phyloP scores from a whole-genome alignment of 2,329 filamentous ascomycete genomes.

The Fusarium transvaalense region DNA sequence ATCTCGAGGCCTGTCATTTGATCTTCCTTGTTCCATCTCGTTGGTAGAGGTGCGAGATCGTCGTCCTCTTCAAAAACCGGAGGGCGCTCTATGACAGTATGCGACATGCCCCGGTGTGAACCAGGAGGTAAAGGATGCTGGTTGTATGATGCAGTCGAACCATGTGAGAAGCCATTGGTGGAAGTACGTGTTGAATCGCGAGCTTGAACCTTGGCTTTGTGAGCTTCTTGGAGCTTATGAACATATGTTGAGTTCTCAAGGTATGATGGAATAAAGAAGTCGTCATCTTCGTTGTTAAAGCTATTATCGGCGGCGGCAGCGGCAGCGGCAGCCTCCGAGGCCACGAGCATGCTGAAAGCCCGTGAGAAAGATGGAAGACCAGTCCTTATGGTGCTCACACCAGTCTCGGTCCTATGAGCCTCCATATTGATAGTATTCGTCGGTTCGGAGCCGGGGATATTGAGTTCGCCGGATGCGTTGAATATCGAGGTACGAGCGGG shows the following conservation, averaged over 20 bases:
- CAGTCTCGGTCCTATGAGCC: slow-evolving; percentile 50
- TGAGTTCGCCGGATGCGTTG: slow-evolving; percentile 60
- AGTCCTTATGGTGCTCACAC: slow-evolving; percentile 45
- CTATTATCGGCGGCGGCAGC: slow-evolving; percentile 40
- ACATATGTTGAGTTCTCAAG: slow-evolving; percentile 83
- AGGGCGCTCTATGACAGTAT: slow-evolving; percentile 85
- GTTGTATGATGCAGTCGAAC: slow-evolving; percentile 62
- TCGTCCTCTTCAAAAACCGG: slow-evolving; percentile 71
- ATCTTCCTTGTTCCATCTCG: slow-evolving; percentile 84
- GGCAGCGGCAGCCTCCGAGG: slow-evolving; percentile 43
- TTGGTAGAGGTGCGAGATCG: slow-evolving; percentile 76
- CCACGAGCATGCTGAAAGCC: slow-evolving; percentile 65
- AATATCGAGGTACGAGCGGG: slow-evolving; percentile 59
- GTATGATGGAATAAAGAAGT: slow-evolving; percentile 88
- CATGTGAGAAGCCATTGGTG: slow-evolving; percentile 44
- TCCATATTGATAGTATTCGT: slow-evolving; percentile 50
- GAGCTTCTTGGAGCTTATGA: slow-evolving; percentile 77
- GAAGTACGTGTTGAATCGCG: slow-evolving; percentile 58
- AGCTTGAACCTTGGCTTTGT: slow-evolving; percentile 69
- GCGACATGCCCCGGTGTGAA: slow-evolving; percentile 80
- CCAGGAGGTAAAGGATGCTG: slow-evolving; percentile 57
- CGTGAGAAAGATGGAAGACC: slow-evolving; percentile 63
- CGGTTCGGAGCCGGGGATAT: slow-evolving; percentile 31
- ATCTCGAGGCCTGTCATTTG: slow-evolving; percentile 81
- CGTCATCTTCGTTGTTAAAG: slow-evolving; percentile 50